Evolutionary conservation across 2,329 filamentous ascomycete species (phyloP).

Genomic region (Stagonosporopsis cucurbitacearum): DNA sequence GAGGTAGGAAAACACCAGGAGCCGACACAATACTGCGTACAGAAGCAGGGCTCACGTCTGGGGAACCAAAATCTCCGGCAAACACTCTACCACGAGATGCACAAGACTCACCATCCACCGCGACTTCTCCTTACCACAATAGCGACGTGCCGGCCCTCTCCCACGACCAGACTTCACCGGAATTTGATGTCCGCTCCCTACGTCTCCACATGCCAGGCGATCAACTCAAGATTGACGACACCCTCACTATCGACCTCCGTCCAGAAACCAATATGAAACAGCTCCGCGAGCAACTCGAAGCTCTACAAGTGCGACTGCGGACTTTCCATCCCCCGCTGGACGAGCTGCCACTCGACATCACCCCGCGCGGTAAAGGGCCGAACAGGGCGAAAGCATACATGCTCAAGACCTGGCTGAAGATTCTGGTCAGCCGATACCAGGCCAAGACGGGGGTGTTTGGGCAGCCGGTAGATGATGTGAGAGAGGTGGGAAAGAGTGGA

Average conservation of each 20-base stretch:
- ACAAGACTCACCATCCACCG: neutral
- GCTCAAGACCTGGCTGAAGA: slow-evolving; percentile 38
- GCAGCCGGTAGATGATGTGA: neutral
- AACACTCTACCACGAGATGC: too few relatives aligned
- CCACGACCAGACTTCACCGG: neutral
- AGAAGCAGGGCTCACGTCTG: neutral
- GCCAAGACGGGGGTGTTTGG: slow-evolving; percentile 12
- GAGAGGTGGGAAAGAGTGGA: neutral
- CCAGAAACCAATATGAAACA: slow-evolving; percentile 23
- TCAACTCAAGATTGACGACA: slow-evolving; percentile 26
- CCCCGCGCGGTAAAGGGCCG: neutral
- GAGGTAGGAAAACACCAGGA: neutral
- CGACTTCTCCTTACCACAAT: neutral
- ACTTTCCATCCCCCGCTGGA: slow-evolving; percentile 36
- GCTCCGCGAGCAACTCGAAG: neutral
- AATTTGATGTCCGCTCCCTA: neutral
- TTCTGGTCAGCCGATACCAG: slow-evolving; percentile 33
- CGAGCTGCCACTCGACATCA: slow-evolving; percentile 27
- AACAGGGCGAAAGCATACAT: slow-evolving; percentile 16
- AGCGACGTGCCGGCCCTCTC: neutral
- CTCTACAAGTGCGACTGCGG: slow-evolving; percentile 28
- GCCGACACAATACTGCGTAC: neutral
- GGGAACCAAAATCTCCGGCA: neutral
- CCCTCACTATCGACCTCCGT: slow-evolving; percentile 26
- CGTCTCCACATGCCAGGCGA: slow-evolving; percentile 20